Conservation (phyloP, 1,284 basidiomycete species). For the Sanghuangporus baumii region DNA sequence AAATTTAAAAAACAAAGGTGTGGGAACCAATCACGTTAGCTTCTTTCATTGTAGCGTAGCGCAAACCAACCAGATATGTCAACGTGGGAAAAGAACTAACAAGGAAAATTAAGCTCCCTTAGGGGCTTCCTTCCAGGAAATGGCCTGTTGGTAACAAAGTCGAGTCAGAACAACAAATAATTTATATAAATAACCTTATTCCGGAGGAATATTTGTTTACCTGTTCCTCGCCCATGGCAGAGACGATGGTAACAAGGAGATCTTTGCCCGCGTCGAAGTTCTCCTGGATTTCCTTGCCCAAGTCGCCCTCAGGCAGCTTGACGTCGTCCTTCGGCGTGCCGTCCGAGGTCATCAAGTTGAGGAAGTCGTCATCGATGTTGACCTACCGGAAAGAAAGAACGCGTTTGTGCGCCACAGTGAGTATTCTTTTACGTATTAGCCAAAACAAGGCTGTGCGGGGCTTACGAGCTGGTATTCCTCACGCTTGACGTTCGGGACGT, state of each 20-base stretch:
- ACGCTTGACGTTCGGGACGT: conserved; percentile 92
- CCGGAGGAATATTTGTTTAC: conserved; percentile 29
- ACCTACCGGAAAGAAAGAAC: conserved; percentile 37
- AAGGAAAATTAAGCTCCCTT: conserved; percentile 34
- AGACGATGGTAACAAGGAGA: conserved; percentile 82
- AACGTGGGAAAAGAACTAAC: neutral
- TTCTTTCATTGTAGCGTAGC: neutral
- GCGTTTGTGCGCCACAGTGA: neutral
- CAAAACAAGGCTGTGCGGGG: neutral
- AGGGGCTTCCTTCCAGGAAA: conserved; percentile 82
- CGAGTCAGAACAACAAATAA: neutral
- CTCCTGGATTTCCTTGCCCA: conserved; percentile 71
- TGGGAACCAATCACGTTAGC: neutral
- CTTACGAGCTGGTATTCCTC: conserved; percentile 89
- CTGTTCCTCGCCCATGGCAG: conserved; percentile 91
- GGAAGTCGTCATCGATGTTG: conserved; percentile 86
- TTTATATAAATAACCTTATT: neutral
- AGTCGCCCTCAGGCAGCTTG: conserved; percentile 82
- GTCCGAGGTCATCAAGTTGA: conserved; percentile 90
- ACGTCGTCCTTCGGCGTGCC: conserved; percentile 93
- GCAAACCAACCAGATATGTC: neutral
- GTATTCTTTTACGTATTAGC: conserved; percentile 5
- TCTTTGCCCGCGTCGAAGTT: conserved; percentile 89
- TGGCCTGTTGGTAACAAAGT: conserved; percentile 42
- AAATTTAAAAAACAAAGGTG: too few species aligned